Evolutionary conservation across 2,329 filamentous ascomycete species (phyloP), one percentile per base, ranked within the genome.

Genomic region (Metarhizium guizhouense): DNA sequence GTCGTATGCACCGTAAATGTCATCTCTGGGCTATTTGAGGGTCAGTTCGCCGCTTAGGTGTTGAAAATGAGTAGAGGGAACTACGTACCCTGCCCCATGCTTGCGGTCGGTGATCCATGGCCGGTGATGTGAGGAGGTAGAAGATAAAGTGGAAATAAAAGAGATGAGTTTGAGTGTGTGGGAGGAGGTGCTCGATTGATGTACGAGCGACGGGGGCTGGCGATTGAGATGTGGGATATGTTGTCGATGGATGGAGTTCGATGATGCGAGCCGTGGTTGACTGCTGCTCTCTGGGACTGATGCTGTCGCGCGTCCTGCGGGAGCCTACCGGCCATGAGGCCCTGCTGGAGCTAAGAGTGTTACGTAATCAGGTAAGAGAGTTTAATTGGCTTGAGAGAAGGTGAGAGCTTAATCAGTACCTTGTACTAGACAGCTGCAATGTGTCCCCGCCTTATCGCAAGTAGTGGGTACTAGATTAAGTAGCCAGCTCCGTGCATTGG

Each of bases 1-100:
- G 75, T 97, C 90, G 75, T 99, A 99, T 67, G 87, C 80, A 65
- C 94, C 94, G 76, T 97, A 99, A 68, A 97, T 81, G 74, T 99
- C 94, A 75, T 99, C 90, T 81, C 94, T 87, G 70, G 94, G 94
- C 94, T 99, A 67, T 59, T 49, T 54, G 47, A 36, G 36, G 16
- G 20, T 29, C 48, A 56, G 53, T 64, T 61, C 45, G 59, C 58
- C 48, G 52, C 38, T n/a, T 32, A 29, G 36, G 42, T 20, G 16
- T 20, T 45, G 11, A 16, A 20, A 6, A 52, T 52, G 42, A 30
- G n/a, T 16, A 42, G 53, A 58, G 71, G 54, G 50, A 40, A 55
- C 36, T 30, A 49, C 83, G 69, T 80, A 87, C 84, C 75, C 85
- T 83, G 62, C 85, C 85, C 85, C 85, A 88, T 67, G 80, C 81